Conservation (phyloP, 345 rosid genomes). For the Euphorbia peplus region DNA sequence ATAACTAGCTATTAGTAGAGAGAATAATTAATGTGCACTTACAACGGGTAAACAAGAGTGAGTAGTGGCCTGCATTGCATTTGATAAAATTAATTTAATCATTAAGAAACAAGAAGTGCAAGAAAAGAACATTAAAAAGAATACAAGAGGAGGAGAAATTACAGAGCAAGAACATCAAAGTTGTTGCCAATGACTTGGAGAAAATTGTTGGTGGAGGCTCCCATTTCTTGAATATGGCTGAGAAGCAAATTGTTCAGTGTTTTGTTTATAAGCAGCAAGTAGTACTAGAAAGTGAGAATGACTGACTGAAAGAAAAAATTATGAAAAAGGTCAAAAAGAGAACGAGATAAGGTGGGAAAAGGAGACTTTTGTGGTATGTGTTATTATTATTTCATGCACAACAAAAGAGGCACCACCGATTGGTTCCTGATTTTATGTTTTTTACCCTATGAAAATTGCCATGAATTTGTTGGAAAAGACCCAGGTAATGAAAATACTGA, state of each 20-base stretch:
- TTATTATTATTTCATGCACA: conserved; percentile 24
- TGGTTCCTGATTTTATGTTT: too few species aligned
- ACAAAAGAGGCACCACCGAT: conserved; percentile 53
- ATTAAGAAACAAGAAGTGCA: not conserved
- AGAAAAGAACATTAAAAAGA: not conserved
- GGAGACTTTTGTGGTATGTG: conserved; percentile 17
- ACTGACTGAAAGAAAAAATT: not conserved
- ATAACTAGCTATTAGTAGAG: too few species aligned
- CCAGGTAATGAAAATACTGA: too few species aligned
- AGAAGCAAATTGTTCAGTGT: not conserved
- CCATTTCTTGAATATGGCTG: conserved; percentile 2
- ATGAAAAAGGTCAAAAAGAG: conserved; percentile 10
- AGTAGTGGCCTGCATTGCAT: conserved; percentile 31
- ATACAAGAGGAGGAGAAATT: not conserved
- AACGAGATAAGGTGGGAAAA: conserved; percentile 11
- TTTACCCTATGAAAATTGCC: too few species aligned
- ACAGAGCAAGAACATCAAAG: conserved; percentile 34
- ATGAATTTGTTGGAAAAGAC: too few species aligned
- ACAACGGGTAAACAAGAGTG: conserved; percentile 33
- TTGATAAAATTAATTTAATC: not conserved
- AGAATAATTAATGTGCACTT: conserved; percentile 12
- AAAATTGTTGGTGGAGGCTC: conserved; percentile 19
- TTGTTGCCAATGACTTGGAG: conserved; percentile 30
- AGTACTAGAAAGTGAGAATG: not conserved
- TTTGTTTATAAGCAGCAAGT: too few species aligned